Evolutionary conservation across 257 asterid genomes (phyloP), one percentile per base, ranked within the genome.

Genomic region (Linderniella brevidens): DNA sequence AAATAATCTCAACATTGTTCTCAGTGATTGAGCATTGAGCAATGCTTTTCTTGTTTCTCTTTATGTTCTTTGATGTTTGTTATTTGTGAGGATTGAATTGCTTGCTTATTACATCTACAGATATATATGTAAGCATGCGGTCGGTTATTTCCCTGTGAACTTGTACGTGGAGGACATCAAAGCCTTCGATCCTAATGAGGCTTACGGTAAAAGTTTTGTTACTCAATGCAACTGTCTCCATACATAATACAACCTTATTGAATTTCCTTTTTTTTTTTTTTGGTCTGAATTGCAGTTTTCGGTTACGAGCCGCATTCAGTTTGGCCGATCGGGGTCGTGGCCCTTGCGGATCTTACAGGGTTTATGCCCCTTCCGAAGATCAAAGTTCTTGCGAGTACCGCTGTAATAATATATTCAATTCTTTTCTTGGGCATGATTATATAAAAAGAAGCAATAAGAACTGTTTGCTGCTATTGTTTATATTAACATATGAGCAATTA

Each of bases 261-360:
- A 39, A 3, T 39, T 39, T 39, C 3, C 52, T 55, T 52, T 4
- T 13, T 3, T 46, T 48, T 54, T 45, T 13, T 41, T 40, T 20
- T 17, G 46, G 50, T 41, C 48, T n/a, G 6, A 25, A 25, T 58
- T 65, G 67, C 78, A 90, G 99, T 85, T 75, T 79, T 90, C 61
- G 96, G 93, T 13, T 90, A 81, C 57, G 96, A 79, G 64, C 96
- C 99, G 19, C 99, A 90, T 71, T 90, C 99, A 15, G 99, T 90
- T 60, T 79, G 87, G 96, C 96, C 99, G 8, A 69, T 85, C 37
- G 96, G 94, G 58, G 83, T 79, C 57, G 68, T 85, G 61, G 70
- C 94, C 12, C 83, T 90, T 36, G 83, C 96, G 2, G 82, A 81
- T 58, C 71, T 60, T 47, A 71, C 94, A 8, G 99, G 96, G 56